Conservation (phyloP, 2,329 filamentous ascomycete genomes). For the Sporothrix pallida region DNA sequence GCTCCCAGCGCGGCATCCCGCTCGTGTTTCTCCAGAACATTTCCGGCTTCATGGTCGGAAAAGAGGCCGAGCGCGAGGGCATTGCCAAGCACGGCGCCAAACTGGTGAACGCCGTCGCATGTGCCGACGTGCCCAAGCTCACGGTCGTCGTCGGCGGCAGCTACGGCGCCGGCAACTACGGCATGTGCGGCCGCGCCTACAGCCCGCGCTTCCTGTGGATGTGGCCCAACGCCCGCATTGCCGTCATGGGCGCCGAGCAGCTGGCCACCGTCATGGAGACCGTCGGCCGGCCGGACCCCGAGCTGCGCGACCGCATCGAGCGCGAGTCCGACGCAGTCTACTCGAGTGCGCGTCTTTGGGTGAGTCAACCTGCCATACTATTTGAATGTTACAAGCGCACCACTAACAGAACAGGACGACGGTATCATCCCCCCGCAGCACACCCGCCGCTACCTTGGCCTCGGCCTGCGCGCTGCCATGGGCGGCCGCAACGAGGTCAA, state of each 20-base stretch:
- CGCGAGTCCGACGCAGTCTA: slow-evolving; percentile 87
- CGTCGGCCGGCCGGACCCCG: slow-evolving; percentile 79
- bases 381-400: not conserved
- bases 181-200: slow-evolving; percentile 96
- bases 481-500: slow-evolving; percentile 68
- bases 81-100: slow-evolving; percentile 99
- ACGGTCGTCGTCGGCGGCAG: slow-evolving; percentile 94
- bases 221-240: slow-evolving; percentile 96
- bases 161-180: slow-evolving; percentile 95
- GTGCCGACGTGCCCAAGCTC: slow-evolving; percentile 93
- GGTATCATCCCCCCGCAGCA: slow-evolving; percentile 80
- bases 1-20: slow-evolving; percentile 85
- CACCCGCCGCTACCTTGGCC: slow-evolving; percentile 72
- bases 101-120: slow-evolving; percentile 92
- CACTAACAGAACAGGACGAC: slow-evolving; percentile 60
- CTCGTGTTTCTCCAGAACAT: slow-evolving; percentile 97
- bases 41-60: slow-evolving; percentile 96
- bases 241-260: slow-evolving; percentile 96
- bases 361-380: slow-evolving; percentile 46
- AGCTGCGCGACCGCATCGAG: slow-evolving; percentile 83
- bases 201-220: slow-evolving; percentile 91
- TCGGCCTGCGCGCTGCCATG: slow-evolving; percentile 74
- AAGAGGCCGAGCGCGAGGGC: slow-evolving; percentile 87
- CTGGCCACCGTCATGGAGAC: slow-evolving; percentile 92
- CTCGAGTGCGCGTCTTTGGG: slow-evolving; percentile 89